Evolutionary conservation across 2,329 filamentous ascomycete species (phyloP), one percentile per base, ranked within the genome.

Genomic region (Venturia aucupariae): DNA sequence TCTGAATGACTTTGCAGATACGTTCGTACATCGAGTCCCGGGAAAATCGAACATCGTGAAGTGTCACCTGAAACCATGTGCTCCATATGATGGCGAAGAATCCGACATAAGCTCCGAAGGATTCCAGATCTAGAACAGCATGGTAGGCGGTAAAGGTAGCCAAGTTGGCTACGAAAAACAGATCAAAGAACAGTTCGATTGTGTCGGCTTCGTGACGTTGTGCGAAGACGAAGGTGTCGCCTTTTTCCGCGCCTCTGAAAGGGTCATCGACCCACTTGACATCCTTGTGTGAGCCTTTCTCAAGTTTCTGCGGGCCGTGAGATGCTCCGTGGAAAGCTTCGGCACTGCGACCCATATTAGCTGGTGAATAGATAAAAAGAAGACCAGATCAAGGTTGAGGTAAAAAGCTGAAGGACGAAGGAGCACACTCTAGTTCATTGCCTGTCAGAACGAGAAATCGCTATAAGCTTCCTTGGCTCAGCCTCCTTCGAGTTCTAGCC

Each of bases 31-130:
- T 68, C 8, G 70, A 73, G 62, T 76, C 74, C 62, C 73, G 69
- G 1, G 74, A 73, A 66, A 76, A 76, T 1, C 74, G 72, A 27
- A 75, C 74, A 72, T 76, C 74, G 66, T 75, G 72, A 4, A 76
- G 70, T 13, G 73, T 75, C 59, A 75, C 71, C 64, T 76, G 73
- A 64, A 75, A 75, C 74, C 74, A 76, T 11, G 67, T 70, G 5
- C 70, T 71, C 74, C 74, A 76, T 7, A 76, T 64, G 42, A 76
- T 73, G 24, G 51, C 51, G 57, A 75, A 75, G 68, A 76, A 75
- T 11, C 74, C 74, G 59, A 75, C 70, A 66, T 76, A 76, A 42
- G 71, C 73, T 22, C 72, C 65, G 1, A 76, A 65, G 44, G 74
- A 72, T 48, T 68, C 64, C 24, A 54, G 17, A 60, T 75, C 72